These are phyloP conservation scores for Fagus crenata DNA, from an alignment of 306 rosid species.

Conservation along the genomic window DNA sequence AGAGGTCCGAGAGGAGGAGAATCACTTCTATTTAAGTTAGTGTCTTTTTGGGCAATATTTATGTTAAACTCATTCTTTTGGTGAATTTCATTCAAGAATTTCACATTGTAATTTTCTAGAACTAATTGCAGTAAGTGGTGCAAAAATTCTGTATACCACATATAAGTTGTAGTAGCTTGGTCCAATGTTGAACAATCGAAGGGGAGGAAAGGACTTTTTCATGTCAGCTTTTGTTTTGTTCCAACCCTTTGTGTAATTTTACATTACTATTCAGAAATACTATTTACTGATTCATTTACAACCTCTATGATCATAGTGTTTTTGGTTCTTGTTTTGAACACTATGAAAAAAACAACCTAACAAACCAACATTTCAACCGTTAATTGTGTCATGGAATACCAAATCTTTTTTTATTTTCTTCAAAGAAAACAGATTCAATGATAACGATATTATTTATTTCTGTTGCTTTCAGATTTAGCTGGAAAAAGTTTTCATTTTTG, in stretches of 20 bases:
- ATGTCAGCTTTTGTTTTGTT: slow-evolving; percentile 26
- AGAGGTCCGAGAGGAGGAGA: slow-evolving; percentile 17
- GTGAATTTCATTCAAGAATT: slow-evolving; percentile 42
- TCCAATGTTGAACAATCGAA: background rate
- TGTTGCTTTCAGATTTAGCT: slow-evolving; percentile 54
- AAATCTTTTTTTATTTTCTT: background rate
- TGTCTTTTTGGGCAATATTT: slow-evolving; percentile 28
- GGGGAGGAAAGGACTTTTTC: slow-evolving; percentile 20
- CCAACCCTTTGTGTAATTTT: slow-evolving; percentile 36
- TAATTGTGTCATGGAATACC: slow-evolving; percentile 1
- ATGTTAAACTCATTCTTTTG: slow-evolving; percentile 47
- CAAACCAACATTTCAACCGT: slow-evolving; percentile 9
- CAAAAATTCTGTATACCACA: background rate
- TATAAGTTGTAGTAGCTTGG: slow-evolving; percentile 16
- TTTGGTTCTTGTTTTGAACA: background rate
- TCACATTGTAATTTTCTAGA: slow-evolving; percentile 34
- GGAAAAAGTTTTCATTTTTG: slow-evolving; percentile 33
- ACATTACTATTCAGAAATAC: slow-evolving; percentile 31
- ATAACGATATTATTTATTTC: slow-evolving; percentile 2
- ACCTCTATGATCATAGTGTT: background rate
- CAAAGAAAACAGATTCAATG: slow-evolving; percentile 21
- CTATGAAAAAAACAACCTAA: background rate
- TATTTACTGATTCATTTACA: slow-evolving; percentile 25
- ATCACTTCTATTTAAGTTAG: slow-evolving; percentile 15
- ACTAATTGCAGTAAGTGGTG: slow-evolving; percentile 39